These are phyloP conservation scores for Cryptosporidium parvum DNA, from an alignment of 169 alveolate genomes.

Conservation along the genomic window DNA sequence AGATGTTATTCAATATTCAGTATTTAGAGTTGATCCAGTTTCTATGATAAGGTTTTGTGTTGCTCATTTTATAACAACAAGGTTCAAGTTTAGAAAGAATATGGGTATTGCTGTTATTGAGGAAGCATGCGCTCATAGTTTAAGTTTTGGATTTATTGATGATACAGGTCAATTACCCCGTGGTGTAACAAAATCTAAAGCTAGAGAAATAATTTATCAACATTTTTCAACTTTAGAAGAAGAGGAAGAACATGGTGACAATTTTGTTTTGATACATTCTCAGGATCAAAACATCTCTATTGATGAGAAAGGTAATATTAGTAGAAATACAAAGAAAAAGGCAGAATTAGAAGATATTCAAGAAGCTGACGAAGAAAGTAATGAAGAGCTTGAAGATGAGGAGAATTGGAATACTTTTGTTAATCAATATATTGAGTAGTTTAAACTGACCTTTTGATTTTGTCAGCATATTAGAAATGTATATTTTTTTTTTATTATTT, in stretches of 20 bases:
- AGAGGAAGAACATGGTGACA: conserved; percentile 3
- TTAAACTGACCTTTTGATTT: conserved; percentile 7
- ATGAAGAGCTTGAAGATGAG: conserved; percentile 14
- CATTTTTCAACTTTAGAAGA: conserved; percentile 47
- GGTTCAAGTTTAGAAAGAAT: conserved; percentile 54
- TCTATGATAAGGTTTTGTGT: conserved; percentile 71
- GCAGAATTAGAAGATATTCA: conserved; percentile 20
- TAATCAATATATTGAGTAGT: conserved; percentile 28
- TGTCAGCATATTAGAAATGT: background rate
- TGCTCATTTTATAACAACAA: conserved; percentile 29
- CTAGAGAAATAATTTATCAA: conserved; percentile 42
- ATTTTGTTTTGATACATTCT: conserved; percentile 32
- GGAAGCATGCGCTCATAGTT: conserved; percentile 74
- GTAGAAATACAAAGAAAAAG: background rate
- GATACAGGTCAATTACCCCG: conserved; percentile 57
- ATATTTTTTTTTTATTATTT: background rate
- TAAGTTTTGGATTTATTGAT: conserved; percentile 72
- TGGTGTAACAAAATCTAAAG: conserved; percentile 34
- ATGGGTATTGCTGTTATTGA: conserved; percentile 71
- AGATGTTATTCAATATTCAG: conserved; percentile 69
- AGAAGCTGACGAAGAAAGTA: conserved; percentile 28
- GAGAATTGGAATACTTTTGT: conserved; percentile 9
- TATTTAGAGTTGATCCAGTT: conserved; percentile 59
- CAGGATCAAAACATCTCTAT: conserved; percentile 17
- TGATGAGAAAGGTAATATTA: conserved; percentile 46